Percentiles rank a stretch among this genome's conserved stretches.
These are phyloP conservation scores for Neurospora tetraspora DNA, from an alignment of 495 filamentous ascomycete species.

Conservation along the genomic window DNA sequence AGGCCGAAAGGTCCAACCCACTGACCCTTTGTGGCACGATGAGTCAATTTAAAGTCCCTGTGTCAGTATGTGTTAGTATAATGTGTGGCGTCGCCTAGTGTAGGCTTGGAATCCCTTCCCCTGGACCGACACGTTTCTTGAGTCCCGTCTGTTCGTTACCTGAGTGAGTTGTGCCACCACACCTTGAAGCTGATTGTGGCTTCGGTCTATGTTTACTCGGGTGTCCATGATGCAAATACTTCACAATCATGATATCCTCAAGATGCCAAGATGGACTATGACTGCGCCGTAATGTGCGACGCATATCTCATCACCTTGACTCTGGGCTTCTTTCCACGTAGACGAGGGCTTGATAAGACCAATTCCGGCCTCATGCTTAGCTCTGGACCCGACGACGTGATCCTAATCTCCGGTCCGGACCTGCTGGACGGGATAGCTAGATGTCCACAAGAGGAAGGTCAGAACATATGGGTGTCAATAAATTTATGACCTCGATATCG, in stretches of 20 bases:
- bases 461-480: neutral
- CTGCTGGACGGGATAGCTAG: neutral
- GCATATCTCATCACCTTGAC: neutral
- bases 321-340: neutral
- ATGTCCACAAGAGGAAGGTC: neutral
- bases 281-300: neutral
- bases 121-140: neutral
- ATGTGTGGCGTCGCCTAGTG: neutral
- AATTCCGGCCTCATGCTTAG: neutral
- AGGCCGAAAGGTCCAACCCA: neutral
- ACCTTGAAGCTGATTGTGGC: neutral
- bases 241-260: neutral
- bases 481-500: neutral
- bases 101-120: neutral
- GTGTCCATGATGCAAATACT: neutral
- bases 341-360: neutral
- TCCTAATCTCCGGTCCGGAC: neutral
- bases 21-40: neutral
- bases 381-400: neutral
- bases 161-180: neutral
- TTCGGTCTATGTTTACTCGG: neutral
- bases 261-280: neutral
- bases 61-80: neutral
- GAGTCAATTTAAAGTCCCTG: neutral
- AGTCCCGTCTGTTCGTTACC: neutral